A percentile compares a stretch with the other conserved stretches of the same genome.
Conservation (phyloP, 352 stramenopile genomes). For the Thalassiosira mediterranea region DNA sequence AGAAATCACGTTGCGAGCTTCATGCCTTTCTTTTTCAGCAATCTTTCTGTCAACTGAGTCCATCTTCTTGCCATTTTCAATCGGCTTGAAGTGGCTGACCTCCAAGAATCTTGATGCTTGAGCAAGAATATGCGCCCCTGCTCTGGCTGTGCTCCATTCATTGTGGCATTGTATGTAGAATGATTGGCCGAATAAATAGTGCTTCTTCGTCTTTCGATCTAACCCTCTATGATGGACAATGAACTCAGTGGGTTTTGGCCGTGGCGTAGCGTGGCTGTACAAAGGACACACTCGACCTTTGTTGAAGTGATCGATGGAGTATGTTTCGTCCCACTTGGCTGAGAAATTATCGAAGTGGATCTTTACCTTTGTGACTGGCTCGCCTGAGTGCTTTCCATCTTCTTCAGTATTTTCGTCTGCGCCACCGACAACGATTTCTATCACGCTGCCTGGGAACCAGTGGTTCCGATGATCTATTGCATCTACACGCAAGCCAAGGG, state of each 20-base stretch:
- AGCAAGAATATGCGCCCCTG: conserved; percentile 81
- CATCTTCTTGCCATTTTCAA: conserved; percentile 51
- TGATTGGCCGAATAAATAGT: conserved; percentile 72
- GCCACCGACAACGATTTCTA: conserved; percentile 70
- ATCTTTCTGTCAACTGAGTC: conserved; percentile 34
- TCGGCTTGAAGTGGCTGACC: conserved; percentile 19
- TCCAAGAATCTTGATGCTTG: conserved; percentile 79
- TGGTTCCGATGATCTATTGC: conserved; percentile 81
- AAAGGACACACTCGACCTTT: conserved; percentile 83
- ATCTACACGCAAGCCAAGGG: conserved; percentile 82
- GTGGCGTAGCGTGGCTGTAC: conserved; percentile 76
- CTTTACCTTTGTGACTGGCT: conserved; percentile 62
- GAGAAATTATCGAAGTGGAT: conserved; percentile 86
- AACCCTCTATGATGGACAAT: conserved; percentile 72
- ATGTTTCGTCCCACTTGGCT: conserved; percentile 83
- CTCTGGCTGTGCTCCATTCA: conserved; percentile 83
- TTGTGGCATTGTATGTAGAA: conserved; percentile 81
- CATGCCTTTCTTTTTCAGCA: conserved; percentile 38
- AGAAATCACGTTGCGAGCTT: conserved; percentile 63
- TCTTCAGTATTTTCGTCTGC: conserved; percentile 30
- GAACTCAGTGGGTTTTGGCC: conserved; percentile 77
- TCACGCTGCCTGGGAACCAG: conserved; percentile 84
- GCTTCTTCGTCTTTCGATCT: conserved; percentile 50
- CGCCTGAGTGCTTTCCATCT: background rate
- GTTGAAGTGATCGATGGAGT: conserved; percentile 79